Base-by-base conservation (phyloP, 129 eudicot genomes). In the Lactuca sativa region DNA sequence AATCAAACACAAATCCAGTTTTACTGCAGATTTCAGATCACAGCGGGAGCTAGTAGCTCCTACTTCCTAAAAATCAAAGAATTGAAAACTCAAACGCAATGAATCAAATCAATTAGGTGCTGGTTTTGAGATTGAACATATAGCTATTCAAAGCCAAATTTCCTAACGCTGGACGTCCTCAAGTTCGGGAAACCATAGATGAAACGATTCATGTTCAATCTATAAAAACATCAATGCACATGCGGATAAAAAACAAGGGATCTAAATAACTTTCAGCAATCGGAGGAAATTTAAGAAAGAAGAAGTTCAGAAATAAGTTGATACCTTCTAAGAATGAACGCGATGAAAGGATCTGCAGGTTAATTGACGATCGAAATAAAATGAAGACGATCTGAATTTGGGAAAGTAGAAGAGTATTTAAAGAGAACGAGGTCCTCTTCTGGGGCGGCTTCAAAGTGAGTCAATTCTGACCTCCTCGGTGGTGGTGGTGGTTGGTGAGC, bases 401-500 rank as follows among this genome's bases (percentile, higher is more conserved):
- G 65, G 65, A 16, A 68, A 60, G 71, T 9, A 18, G 43, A 57
- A 37, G 62, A 38, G 65, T 68, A 69, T 76, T 36, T 76, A 76
- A 61, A 41, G 65, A 62, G 52, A 34, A 4, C 32, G 37, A 30
- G 36, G 47, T 59, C 64, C 64, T 59, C 44, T 59, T 33, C 40
- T 11, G 25, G 38, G 77, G 62, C 56, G 52, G 70, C 76, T 71
- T 71, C 51, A 13, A 58, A 25, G 59, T 49, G 49, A 61, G 69
- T 75, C 80, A 67, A 75, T 75, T 67, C 15, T 75, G 80, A 75
- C 69, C 56, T 41, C 43, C 74, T 59, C 9, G 72, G 58, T 62
- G 76, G 51, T 71, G 74, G 65, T 47, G 71, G 80, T 76, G 37
- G 80, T 43, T 69, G 80, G 80, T 76, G 70, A 53, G 18, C 30